Conservation (phyloP, 179 eudicot genomes). For the Corrigiola litoralis region DNA sequence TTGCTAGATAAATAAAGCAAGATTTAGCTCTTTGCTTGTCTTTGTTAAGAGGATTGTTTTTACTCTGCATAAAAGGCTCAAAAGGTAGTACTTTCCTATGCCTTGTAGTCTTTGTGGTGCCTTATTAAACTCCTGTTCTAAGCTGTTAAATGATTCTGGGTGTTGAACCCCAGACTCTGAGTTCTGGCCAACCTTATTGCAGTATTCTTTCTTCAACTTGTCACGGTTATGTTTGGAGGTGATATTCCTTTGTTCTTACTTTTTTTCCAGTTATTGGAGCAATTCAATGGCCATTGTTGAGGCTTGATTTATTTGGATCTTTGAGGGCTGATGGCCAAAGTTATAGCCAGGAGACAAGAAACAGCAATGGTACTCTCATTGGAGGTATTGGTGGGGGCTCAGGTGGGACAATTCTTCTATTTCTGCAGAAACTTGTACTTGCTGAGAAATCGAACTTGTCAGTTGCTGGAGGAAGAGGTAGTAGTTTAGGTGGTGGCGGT, state of each 20-base stretch:
- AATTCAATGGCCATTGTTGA: conserved; percentile 64
- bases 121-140: too few species aligned
- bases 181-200: too few species aligned
- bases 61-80: too few species aligned
- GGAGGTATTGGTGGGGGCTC: conserved; percentile 95
- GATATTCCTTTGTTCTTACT: background rate
- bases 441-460: conserved; percentile 55
- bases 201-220: background rate
- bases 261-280: conserved; percentile 63
- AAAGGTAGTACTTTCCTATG: too few species aligned
- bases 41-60: too few species aligned
- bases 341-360: conserved; percentile 27
- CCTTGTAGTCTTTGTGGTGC: too few species aligned
- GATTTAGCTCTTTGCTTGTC: too few species aligned
- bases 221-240: background rate
- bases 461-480: conserved; percentile 74
- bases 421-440: conserved; percentile 53
- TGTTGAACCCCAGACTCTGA: too few species aligned
- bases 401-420: conserved; percentile 85
- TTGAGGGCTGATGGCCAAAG: conserved; percentile 85
- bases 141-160: too few species aligned
- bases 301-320: conserved; percentile 59
- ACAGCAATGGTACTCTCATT: conserved; percentile 38
- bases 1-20: too few species aligned
- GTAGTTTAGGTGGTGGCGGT: conserved; percentile 83